Evolutionary conservation across 495 filamentous ascomycete genomes (phyloP).

Genomic region (Lasiosphaeria miniovina): DNA sequence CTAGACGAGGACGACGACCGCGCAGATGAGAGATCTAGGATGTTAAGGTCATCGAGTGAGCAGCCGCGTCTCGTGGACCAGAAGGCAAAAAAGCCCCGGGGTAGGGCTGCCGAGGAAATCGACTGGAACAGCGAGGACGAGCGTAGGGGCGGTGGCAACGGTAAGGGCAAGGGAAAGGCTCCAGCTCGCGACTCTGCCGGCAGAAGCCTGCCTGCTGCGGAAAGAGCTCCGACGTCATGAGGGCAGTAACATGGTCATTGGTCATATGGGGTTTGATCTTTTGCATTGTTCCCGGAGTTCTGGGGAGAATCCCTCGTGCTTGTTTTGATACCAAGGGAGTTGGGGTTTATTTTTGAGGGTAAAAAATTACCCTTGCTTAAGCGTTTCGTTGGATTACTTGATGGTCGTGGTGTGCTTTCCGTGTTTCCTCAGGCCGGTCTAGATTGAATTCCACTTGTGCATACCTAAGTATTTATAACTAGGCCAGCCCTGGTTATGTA

Average conservation of each 20-base stretch:
- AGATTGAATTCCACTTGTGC: too few species aligned
- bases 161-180: slow-evolving; percentile 41
- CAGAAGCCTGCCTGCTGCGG: slow-evolving; percentile 38
- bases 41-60: slow-evolving; percentile 29
- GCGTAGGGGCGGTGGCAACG: slow-evolving; percentile 25
- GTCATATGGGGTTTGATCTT: slow-evolving; percentile 2
- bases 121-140: slow-evolving; percentile 33
- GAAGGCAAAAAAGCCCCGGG: background rate
- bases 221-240: slow-evolving; percentile 34
- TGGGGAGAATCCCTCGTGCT: background rate
- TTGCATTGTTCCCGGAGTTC: slow-evolving; percentile 17
- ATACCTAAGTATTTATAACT: too few species aligned
- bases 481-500: too few species aligned
- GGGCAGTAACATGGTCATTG: background rate
- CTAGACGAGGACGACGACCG: slow-evolving; percentile 53
- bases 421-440: too few species aligned
- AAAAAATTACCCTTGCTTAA: background rate
- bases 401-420: too few species aligned
- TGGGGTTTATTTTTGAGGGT: background rate
- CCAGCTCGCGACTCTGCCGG: slow-evolving; percentile 38
- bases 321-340: slow-evolving; percentile 23
- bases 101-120: background rate
- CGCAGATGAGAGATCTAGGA: slow-evolving; percentile 25
- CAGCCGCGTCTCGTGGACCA: slow-evolving; percentile 28
- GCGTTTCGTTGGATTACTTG: background rate